Conservation (phyloP, 2,329 filamentous ascomycete species). For the Hypocreales sp. region DNA sequence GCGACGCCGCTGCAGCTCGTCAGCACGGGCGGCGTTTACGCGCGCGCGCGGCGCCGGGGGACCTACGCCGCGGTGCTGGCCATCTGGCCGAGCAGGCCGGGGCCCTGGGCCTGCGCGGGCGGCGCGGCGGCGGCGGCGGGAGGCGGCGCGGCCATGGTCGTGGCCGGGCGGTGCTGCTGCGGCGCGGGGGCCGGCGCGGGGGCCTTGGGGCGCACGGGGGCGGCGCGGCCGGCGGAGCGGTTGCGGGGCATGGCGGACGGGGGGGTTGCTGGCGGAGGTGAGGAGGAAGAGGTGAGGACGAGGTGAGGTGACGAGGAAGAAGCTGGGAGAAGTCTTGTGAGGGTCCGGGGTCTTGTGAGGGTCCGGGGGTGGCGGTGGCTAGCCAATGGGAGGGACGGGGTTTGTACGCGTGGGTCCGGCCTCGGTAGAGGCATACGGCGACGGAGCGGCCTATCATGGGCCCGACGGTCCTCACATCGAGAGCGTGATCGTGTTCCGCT, state of each 20-base stretch:
- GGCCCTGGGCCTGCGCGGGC: constrained; percentile 44
- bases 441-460: too few species aligned
- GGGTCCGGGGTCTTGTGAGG: constrained; percentile 1
- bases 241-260: constrained; percentile 63
- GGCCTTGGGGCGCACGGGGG: constrained; percentile 51
- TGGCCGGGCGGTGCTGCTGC: constrained; percentile 54
- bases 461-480: too few species aligned
- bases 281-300: constrained; percentile 1
- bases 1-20: constrained; percentile 63
- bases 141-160: constrained; percentile 46
- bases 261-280: constrained; percentile 3
- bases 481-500: too few species aligned
- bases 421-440: too few species aligned
- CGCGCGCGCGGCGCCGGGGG: too few species aligned
- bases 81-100: constrained; percentile 92
- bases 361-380: neutral
- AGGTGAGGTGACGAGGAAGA: too few species aligned
- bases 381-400: constrained; percentile 14
- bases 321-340: constrained; percentile 2
- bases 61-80: constrained; percentile 94
- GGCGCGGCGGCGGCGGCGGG: constrained; percentile 32
- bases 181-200: constrained; percentile 38
- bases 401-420: constrained; percentile 11
- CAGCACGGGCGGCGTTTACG: too few species aligned
- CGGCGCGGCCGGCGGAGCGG: constrained; percentile 46